These are phyloP conservation scores for Periconia digitata DNA, from an alignment of 2,329 filamentous ascomycete species.

Conservation along the genomic window DNA sequence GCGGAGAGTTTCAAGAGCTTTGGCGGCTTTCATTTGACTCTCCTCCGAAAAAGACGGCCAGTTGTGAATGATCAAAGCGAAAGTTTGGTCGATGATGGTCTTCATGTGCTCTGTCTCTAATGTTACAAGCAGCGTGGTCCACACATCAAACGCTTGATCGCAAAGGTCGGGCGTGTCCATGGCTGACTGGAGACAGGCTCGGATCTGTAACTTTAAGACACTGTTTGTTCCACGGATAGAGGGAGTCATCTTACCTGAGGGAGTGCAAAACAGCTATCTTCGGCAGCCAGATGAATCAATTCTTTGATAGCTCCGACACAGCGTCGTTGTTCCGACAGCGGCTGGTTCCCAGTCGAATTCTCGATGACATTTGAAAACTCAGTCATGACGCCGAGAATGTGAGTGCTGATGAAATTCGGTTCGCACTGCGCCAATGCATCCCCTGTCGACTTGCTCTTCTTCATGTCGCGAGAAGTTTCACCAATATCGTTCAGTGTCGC, in stretches of 20 bases:
- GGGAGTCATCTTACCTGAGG: constrained; percentile 68
- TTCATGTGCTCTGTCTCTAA: constrained; percentile 75
- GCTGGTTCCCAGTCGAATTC: constrained; percentile 59
- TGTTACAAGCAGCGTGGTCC: constrained; percentile 74
- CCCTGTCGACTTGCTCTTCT: constrained; percentile 46
- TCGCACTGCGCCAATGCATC: constrained; percentile 60
- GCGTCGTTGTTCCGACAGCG: constrained; percentile 68
- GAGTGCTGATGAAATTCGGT: constrained; percentile 76
- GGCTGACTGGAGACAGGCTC: constrained; percentile 86
- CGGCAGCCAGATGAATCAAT: constrained; percentile 76
- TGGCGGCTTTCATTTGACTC: constrained; percentile 61
- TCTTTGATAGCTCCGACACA: constrained; percentile 84
- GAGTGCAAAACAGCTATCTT: constrained; percentile 73
- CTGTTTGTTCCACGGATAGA: neutral
- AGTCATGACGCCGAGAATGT: constrained; percentile 85
- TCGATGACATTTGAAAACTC: constrained; percentile 79
- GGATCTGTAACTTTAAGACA: constrained; percentile 62
- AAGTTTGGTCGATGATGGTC: constrained; percentile 80
- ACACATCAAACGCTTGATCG: constrained; percentile 77
- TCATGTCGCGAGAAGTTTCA: constrained; percentile 37
- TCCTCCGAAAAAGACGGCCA: constrained; percentile 69
- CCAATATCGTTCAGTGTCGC: constrained; percentile 48
- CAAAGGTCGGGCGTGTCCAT: constrained; percentile 75
- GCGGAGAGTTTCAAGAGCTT: constrained; percentile 67
- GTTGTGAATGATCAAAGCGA: constrained; percentile 81